Conservation (phyloP, 352 stramenopile species). For the Phytopythium boreale region DNA sequence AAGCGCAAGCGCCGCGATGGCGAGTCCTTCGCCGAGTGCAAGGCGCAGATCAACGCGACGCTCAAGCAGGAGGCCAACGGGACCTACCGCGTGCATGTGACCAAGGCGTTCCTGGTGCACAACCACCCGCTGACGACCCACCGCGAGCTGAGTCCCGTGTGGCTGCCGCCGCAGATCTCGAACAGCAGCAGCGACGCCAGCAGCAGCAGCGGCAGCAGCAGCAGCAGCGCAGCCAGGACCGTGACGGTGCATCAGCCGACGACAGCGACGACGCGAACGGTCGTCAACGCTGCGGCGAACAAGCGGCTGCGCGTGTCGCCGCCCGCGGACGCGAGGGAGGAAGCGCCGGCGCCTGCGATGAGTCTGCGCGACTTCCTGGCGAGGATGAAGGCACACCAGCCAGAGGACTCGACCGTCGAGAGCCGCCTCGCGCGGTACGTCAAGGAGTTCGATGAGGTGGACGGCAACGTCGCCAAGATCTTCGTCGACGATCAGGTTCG, state of each 20-base stretch:
- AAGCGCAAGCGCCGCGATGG: slow-evolving; percentile 17
- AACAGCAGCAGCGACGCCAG: not conserved
- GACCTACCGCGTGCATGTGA: slow-evolving; percentile 23
- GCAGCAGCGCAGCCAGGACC: not conserved
- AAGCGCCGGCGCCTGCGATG: not conserved
- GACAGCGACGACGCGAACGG: not conserved
- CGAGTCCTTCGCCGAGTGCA: slow-evolving; percentile 23
- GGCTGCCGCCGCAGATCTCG: not conserved
- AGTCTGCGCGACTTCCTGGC: slow-evolving; percentile 6
- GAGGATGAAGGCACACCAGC: slow-evolving; percentile 6
- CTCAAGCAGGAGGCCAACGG: slow-evolving; percentile 21
- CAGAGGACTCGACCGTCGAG: slow-evolving; percentile 14
- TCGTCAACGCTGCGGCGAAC: not conserved
- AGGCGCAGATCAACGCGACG: slow-evolving; percentile 31
- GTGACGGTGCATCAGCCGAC: not conserved
- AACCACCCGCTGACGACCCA: slow-evolving; percentile 21
- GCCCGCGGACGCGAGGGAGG: not conserved
- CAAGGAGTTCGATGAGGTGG: slow-evolving; percentile 28
- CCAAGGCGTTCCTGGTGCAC: slow-evolving; percentile 21
- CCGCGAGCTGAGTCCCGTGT: not conserved
- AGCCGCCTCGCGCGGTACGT: slow-evolving; percentile 26
- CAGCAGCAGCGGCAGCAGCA: not conserved
- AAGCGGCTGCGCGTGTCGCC: slow-evolving; percentile 5
- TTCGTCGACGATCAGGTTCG: slow-evolving; percentile 31
- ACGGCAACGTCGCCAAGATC: slow-evolving; percentile 29